phyloP scores from a whole-genome alignment of 352 stramenopile genomes.

The Pythium angustatum region DNA sequence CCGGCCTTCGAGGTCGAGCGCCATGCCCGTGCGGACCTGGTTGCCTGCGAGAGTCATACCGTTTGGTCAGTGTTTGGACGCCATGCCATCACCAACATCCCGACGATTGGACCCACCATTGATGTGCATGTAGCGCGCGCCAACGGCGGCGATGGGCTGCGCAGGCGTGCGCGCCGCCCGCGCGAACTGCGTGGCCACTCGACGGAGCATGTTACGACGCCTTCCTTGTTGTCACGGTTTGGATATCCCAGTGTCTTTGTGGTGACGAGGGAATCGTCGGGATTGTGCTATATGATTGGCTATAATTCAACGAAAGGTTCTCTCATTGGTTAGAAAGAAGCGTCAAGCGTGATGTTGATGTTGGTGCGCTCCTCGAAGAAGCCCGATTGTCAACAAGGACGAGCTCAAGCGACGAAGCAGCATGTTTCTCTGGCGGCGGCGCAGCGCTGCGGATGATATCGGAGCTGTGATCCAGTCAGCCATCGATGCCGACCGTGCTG shows the following conservation, averaged over 20 bases:
- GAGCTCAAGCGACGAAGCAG: too few species aligned
- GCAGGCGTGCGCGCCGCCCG: slow-evolving; percentile 14
- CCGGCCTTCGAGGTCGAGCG: slow-evolving; percentile 78
- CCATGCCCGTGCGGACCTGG: slow-evolving; percentile 80
- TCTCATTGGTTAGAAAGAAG: slow-evolving; percentile 6
- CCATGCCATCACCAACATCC: background rate
- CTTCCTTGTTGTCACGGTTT: too few species aligned
- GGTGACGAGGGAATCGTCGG: background rate
- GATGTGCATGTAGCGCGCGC: slow-evolving; percentile 60
- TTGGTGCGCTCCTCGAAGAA: background rate
- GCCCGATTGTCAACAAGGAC: background rate
- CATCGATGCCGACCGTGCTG: slow-evolving; percentile 51
- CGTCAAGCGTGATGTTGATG: slow-evolving; percentile 23
- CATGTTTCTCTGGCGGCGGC: slow-evolving; percentile 53
- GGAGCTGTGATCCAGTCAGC: slow-evolving; percentile 52
- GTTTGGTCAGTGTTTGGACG: too few species aligned
- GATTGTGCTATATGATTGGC: background rate
- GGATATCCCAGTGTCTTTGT: slow-evolving; percentile 17
- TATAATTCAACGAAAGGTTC: background rate
- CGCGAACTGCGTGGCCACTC: slow-evolving; percentile 22
- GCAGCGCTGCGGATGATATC: slow-evolving; percentile 43
- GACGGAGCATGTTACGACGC: slow-evolving; percentile 37
- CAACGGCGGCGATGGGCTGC: slow-evolving; percentile 19
- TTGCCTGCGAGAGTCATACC: slow-evolving; percentile 46
- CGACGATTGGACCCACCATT: slow-evolving; percentile 45